phyloP scores from a whole-genome alignment of 176 grass and related monocot genomes.

The Oryza nivara region DNA sequence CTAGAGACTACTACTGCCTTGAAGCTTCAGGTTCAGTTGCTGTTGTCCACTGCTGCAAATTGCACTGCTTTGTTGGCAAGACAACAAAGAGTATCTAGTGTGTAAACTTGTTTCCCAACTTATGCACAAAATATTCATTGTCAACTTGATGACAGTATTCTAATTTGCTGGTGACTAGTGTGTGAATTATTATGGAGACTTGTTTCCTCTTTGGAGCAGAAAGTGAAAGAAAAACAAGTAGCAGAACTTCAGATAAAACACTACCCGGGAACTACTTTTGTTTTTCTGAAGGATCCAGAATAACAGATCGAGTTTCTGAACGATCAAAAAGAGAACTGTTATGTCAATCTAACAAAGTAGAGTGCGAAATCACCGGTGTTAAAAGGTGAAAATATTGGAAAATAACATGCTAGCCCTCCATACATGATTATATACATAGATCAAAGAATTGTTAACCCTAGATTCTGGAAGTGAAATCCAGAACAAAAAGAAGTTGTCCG shows the following conservation, averaged over 20 bases:
- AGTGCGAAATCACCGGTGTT: neutral
- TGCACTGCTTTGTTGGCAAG: neutral
- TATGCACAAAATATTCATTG: constrained; percentile 1
- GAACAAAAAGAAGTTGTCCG: neutral
- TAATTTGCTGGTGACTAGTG: neutral
- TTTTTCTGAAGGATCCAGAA: neutral
- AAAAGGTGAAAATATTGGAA: neutral
- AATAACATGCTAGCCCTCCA: neutral
- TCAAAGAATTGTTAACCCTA: constrained; percentile 5
- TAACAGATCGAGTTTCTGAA: constrained; percentile 9
- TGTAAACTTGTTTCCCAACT: neutral
- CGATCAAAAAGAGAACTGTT: neutral
- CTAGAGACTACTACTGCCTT: no score
- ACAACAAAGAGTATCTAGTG: neutral
- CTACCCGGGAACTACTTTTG: no score
- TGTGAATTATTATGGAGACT: neutral
- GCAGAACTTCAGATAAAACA: neutral
- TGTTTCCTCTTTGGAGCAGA: neutral
- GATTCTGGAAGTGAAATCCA: neutral
- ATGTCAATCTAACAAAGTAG: neutral
- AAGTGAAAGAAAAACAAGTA: neutral
- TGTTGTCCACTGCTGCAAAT: neutral
- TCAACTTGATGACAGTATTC: neutral
- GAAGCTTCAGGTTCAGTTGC: neutral
- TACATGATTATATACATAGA: neutral